These are phyloP conservation scores for Rhizoctonia solani DNA, from an alignment of 1,284 basidiomycete species.

Conservation along the genomic window DNA sequence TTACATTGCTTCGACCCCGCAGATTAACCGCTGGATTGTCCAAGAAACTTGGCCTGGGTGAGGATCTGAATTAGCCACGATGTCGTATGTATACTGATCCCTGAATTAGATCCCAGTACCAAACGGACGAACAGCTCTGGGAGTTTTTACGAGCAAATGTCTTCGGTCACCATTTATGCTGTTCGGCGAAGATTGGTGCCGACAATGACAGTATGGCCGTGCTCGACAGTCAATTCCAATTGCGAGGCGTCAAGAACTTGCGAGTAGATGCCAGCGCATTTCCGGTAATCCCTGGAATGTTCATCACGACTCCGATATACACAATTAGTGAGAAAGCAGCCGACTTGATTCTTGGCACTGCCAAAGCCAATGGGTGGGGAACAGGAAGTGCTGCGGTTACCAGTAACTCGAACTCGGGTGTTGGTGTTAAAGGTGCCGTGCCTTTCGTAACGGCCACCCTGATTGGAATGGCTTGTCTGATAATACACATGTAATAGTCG, in stretches of 20 bases:
- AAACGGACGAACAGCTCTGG: background rate
- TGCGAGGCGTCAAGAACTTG: constrained; percentile 22
- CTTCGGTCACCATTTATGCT: constrained; percentile 28
- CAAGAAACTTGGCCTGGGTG: constrained; percentile 19
- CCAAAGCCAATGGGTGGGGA: background rate
- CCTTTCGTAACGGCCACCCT: too few relatives aligned
- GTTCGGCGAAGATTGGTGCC: constrained; percentile 29
- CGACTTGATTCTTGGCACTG: constrained; percentile 6
- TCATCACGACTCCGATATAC: constrained; percentile 32
- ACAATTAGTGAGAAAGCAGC: constrained; percentile 29
- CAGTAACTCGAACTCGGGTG: too few relatives aligned
- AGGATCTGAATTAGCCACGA: background rate
- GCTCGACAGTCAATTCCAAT: background rate
- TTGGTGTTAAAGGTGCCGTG: too few relatives aligned
- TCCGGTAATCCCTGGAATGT: constrained; percentile 25
- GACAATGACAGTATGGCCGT: background rate
- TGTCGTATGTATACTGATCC: background rate
- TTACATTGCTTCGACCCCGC: background rate
- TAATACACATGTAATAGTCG: too few relatives aligned
- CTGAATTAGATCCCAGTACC: background rate
- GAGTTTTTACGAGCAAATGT: constrained; percentile 13
- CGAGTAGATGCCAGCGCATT: constrained; percentile 29
- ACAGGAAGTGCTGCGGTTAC: too few relatives aligned
- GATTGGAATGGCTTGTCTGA: too few relatives aligned
- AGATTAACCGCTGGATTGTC: background rate